A percentile compares a stretch with the other conserved stretches of the same genome.
Conservation (phyloP, 2,329 filamentous ascomycete genomes). For the Sclerotinia spermophila region DNA sequence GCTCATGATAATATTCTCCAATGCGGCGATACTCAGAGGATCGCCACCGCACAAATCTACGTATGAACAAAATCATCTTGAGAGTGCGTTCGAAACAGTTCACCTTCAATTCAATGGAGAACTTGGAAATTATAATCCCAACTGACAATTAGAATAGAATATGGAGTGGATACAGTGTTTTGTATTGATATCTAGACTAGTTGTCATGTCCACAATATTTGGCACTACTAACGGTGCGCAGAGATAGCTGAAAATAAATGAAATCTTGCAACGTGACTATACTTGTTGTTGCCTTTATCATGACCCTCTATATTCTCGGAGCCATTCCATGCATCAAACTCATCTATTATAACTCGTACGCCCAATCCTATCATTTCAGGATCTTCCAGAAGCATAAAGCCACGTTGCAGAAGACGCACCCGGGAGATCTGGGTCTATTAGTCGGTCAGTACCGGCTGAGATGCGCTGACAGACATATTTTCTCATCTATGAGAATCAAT, state of each 20-base stretch:
- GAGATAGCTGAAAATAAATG: background rate
- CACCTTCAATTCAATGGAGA: too few species aligned
- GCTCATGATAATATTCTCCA: background rate
- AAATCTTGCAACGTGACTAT: background rate
- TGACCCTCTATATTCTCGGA: too few species aligned
- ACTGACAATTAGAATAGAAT: background rate
- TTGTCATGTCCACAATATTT: background rate
- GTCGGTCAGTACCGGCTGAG: background rate
- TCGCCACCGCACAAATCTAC: too few species aligned
- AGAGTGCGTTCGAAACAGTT: background rate
- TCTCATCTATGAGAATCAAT: background rate
- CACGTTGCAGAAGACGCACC: background rate
- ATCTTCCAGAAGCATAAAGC: background rate
- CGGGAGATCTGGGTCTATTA: background rate
- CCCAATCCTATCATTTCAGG: background rate
- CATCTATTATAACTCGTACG: too few species aligned
- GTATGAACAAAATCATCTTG: background rate
- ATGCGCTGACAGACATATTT: background rate
- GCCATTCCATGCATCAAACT: too few species aligned
- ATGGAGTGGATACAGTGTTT: background rate
- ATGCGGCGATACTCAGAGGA: background rate
- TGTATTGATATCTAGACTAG: background rate
- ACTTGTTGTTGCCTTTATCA: background rate
- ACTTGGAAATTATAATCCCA: background rate
- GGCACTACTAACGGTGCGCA: background rate